Conservation (phyloP, 345 rosid species). For the Nephelium lappaceum region DNA sequence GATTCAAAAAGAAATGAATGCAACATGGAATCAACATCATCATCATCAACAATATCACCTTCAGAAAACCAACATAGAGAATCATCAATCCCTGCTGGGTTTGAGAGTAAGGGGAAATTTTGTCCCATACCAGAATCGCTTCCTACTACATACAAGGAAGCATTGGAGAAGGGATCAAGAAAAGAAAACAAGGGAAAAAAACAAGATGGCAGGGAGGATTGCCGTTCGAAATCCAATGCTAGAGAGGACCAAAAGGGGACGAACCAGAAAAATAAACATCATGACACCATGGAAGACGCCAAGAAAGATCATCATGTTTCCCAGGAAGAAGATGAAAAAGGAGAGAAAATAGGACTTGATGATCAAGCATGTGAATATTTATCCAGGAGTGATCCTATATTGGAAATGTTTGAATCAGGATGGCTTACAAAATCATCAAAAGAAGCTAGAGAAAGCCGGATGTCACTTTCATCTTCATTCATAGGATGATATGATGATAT, state of each 20-base stretch:
- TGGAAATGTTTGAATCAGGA: conserved; percentile 56
- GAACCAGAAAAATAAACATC: not conserved
- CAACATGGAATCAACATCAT: conserved; percentile 19
- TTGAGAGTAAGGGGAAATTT: not conserved
- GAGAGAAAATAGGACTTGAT: not conserved
- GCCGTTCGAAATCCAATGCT: not conserved
- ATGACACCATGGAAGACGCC: not conserved
- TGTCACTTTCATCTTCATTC: conserved; percentile 28
- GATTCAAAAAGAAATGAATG: conserved; percentile 36
- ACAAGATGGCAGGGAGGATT: conserved; percentile 6
- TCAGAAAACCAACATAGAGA: conserved; percentile 5
- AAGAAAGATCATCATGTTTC: not conserved
- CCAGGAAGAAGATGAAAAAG: not conserved
- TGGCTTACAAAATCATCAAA: conserved; percentile 49
- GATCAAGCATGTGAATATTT: not conserved
- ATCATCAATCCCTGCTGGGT: not conserved
- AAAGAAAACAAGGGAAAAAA: conserved; percentile 13
- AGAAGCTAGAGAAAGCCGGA: conserved; percentile 17
- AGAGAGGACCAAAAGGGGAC: not conserved
- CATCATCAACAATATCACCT: not conserved
- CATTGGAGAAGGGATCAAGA: conserved; percentile 42
- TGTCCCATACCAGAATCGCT: not conserved
- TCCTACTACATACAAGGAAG: conserved; percentile 48
- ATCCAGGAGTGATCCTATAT: conserved; percentile 35
- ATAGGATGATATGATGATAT: not conserved